Evolutionary conservation across 768 basidiomycete genomes (phyloP).

Genomic region (Pleurotus djamor): DNA sequence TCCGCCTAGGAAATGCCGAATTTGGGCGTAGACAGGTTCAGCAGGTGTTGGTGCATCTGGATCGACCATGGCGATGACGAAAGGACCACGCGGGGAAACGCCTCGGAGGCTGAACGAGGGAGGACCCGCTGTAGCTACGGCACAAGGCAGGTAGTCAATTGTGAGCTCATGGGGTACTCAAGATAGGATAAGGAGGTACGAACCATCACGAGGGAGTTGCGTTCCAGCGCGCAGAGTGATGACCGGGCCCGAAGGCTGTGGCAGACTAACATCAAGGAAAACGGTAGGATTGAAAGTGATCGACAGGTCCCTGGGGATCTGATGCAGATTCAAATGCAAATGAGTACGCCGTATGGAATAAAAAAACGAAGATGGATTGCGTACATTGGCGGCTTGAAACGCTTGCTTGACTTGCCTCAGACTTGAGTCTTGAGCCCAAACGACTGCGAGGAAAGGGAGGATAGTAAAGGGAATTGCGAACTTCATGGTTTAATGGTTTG

Average conservation of each 20-base stretch:
- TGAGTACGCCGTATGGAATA: no score
- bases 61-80: slow-evolving; percentile 44
- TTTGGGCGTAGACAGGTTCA: slow-evolving; percentile 34
- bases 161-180: background rate
- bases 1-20: slow-evolving; percentile 47
- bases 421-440: no score
- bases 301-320: slow-evolving; percentile 29
- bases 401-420: no score
- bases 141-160: background rate
- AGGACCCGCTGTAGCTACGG: slow-evolving; percentile 32
- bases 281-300: slow-evolving; percentile 30
- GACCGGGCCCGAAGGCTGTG: slow-evolving; percentile 20
- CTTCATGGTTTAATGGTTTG: no score
- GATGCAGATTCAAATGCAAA: background rate
- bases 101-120: slow-evolving; percentile 29
- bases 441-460: no score
- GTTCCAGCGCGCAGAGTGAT: slow-evolving; percentile 32
- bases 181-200: background rate
- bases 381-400: no score
- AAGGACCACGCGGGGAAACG: slow-evolving; percentile 30
- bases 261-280: slow-evolving; percentile 32
- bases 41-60: slow-evolving; percentile 53
- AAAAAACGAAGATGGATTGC: no score
- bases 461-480: no score
- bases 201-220: slow-evolving; percentile 31